These are phyloP conservation scores for Suhomyces sp. DNA, from an alignment of 805 yeast genomes.

Conservation along the genomic window DNA sequence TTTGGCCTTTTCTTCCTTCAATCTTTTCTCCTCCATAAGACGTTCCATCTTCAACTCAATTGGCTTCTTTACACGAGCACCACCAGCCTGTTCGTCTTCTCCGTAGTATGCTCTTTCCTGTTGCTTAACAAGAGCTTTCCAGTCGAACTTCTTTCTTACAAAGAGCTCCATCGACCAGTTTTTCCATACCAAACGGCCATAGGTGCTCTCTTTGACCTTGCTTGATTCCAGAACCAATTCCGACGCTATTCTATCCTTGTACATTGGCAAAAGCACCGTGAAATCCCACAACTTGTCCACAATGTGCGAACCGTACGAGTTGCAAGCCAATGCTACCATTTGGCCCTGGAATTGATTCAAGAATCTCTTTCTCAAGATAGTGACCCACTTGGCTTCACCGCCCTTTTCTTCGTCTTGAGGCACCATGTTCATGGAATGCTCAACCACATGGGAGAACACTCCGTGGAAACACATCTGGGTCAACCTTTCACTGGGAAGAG, in stretches of 20 bases:
- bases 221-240: conserved; percentile 58
- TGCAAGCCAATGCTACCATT: conserved; percentile 64
- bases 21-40: conserved; percentile 28
- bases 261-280: conserved; percentile 71
- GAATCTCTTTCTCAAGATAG: conserved; percentile 61
- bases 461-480: conserved; percentile 82
- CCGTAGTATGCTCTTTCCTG: conserved; percentile 35
- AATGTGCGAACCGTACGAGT: conserved; percentile 88
- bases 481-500: conserved; percentile 58
- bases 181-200: conserved; percentile 92
- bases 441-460: conserved; percentile 86
- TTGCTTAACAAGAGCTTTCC: conserved; percentile 64
- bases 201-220: conserved; percentile 75
- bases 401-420: conserved; percentile 36
- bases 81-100: conserved; percentile 11
- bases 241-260: conserved; percentile 81
- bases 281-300: conserved; percentile 83
- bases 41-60: conserved; percentile 42
- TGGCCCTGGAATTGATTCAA: conserved; percentile 60
- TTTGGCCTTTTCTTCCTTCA: conserved; percentile 23
- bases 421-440: conserved; percentile 48
- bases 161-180: conserved; percentile 90
- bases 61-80: conserved; percentile 29
- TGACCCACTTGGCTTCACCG: conserved; percentile 39
- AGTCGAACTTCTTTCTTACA: conserved; percentile 69